These are phyloP conservation scores for Irpex sp. DNA, from an alignment of 1,284 basidiomycete genomes.

Conservation along the genomic window DNA sequence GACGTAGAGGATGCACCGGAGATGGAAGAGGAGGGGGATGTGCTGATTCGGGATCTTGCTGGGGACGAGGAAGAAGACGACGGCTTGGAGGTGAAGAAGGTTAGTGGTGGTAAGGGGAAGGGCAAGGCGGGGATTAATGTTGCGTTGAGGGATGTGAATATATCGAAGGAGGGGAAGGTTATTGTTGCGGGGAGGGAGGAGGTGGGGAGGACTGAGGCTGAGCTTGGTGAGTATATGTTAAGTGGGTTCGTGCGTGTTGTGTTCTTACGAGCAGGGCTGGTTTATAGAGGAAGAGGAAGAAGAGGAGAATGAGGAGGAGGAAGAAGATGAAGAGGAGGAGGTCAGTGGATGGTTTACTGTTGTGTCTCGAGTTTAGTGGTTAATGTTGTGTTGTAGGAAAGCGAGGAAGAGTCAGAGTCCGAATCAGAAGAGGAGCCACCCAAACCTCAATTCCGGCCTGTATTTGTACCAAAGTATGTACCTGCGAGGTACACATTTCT, in stretches of 20 bases:
- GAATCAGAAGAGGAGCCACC: conserved; percentile 60
- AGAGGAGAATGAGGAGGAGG: conserved; percentile 42
- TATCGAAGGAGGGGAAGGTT: conserved; percentile 74
- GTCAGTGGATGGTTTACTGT: conserved; percentile 24
- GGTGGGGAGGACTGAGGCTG: conserved; percentile 58
- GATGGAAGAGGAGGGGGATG: conserved; percentile 51
- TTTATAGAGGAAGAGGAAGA: conserved; percentile 37
- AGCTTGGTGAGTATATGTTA: conserved; percentile 34
- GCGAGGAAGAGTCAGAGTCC: conserved; percentile 73
- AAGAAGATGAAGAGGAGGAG: conserved; percentile 39
- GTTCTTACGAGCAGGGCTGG: not conserved
- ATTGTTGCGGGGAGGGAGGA: conserved; percentile 73
- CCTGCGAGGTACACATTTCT: too few species aligned
- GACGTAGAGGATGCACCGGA: conserved; percentile 41
- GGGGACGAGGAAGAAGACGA: conserved; percentile 48
- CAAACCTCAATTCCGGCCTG: conserved; percentile 74
- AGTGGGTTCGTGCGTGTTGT: not conserved
- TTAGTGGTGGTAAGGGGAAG: conserved; percentile 25
- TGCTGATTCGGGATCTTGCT: conserved; percentile 24
- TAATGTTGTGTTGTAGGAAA: conserved; percentile 46
- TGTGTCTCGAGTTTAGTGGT: conserved; percentile 12
- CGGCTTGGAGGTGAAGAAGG: conserved; percentile 33
- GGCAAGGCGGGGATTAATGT: conserved; percentile 61
- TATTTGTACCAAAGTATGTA: conserved; percentile 84
- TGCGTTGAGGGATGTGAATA: conserved; percentile 69